These are phyloP conservation scores for Stipa capillata DNA, from an alignment of 176 grass and related monocot species.

Conservation along the genomic window DNA sequence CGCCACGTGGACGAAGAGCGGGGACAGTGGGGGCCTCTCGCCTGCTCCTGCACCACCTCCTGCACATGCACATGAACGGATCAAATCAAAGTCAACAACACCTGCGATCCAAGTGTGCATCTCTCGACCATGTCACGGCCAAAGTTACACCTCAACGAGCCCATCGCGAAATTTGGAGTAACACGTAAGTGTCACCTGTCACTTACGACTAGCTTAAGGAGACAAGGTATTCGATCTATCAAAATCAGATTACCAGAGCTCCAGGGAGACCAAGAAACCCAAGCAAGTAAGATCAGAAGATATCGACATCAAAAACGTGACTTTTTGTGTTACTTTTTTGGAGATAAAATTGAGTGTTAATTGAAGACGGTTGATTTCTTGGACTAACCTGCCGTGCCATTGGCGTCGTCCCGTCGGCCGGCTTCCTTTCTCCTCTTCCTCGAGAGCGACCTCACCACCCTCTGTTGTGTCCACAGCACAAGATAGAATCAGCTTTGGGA, in stretches of 20 bases:
- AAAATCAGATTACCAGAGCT: neutral
- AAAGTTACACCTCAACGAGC: neutral
- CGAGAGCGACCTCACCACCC: slow-evolving; percentile 53
- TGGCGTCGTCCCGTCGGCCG: slow-evolving; percentile 47
- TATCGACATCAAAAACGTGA: neutral
- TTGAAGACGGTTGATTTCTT: neutral
- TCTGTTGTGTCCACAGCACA: slow-evolving; percentile 27
- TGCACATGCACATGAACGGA: neutral
- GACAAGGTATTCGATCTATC: neutral
- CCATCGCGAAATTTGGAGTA: neutral
- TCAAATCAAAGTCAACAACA: neutral
- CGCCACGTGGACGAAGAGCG: slow-evolving; percentile 50
- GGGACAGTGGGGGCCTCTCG: slow-evolving; percentile 30
- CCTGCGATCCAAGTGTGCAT: neutral
- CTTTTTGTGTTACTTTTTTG: neutral
- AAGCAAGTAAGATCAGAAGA: neutral
- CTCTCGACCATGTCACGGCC: neutral
- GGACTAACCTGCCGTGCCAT: slow-evolving; percentile 39
- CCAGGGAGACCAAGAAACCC: neutral
- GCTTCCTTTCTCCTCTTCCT: slow-evolving; percentile 63
- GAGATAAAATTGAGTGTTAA: neutral
- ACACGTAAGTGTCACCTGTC: neutral
- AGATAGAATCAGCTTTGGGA: slow-evolving; percentile 12
- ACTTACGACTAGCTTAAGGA: neutral
- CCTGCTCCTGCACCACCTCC: neutral